A percentile compares a stretch with the other conserved stretches of the same genome.
These are phyloP conservation scores for Conoideocrella luteorostrata DNA, from an alignment of 2,329 filamentous ascomycete genomes.

Conservation along the genomic window DNA sequence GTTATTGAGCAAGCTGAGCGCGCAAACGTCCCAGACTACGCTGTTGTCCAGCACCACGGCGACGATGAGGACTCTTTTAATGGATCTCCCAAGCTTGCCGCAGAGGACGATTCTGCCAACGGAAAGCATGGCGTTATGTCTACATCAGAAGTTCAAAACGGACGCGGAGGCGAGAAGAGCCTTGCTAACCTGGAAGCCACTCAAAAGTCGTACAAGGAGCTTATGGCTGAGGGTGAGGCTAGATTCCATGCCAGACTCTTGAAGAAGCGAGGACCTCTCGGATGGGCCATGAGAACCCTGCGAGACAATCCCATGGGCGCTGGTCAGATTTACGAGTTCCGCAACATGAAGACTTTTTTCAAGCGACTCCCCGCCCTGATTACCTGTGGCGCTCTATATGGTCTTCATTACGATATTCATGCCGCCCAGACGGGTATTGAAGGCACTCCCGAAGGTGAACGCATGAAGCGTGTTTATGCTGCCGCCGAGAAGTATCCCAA, in stretches of 20 bases:
- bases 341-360: conserved; percentile 58
- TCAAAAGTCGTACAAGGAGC: conserved; percentile 53
- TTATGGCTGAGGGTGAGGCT: conserved; percentile 51
- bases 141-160: conserved; percentile 12
- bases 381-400: conserved; percentile 59
- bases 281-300: conserved; percentile 75
- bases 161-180: conserved; percentile 25
- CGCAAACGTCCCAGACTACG: conserved; percentile 65
- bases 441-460: conserved; percentile 16
- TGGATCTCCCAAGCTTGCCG: conserved; percentile 23
- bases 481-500: conserved; percentile 60
- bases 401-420: conserved; percentile 77
- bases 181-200: conserved; percentile 37
- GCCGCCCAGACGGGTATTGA: conserved; percentile 14
- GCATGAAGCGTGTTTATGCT: conserved; percentile 50
- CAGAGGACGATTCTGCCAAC: conserved; percentile 17
- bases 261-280: conserved; percentile 58
- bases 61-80: conserved; percentile 34
- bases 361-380: conserved; percentile 66
- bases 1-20: conserved; percentile 43
- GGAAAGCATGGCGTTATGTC: conserved; percentile 10
- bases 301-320: conserved; percentile 66
- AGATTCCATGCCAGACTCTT: conserved; percentile 58
- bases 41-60: conserved; percentile 65
- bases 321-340: conserved; percentile 66